Base-by-base conservation (phyloP, 768 basidiomycete species). In the Termitomyces sp. region DNA sequence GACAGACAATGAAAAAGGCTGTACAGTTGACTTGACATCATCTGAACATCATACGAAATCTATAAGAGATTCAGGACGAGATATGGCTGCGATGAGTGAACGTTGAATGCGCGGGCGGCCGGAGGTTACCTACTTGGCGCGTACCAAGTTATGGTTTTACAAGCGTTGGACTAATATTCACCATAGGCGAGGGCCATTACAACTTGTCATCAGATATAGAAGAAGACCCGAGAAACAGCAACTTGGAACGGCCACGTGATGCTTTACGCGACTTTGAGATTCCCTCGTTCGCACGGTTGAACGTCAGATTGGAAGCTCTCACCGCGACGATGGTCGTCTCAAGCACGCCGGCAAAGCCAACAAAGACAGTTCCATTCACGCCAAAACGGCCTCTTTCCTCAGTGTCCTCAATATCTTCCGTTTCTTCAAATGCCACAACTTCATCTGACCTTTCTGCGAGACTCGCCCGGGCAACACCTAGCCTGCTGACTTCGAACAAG, bases 331-430 rank as follows among this genome's bases (percentile, higher is more conserved):
- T 61, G 62, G 52, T 35, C n/a, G 64, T 70, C 41, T 64, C 66
- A 44, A 70, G 53, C 54, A 68, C 66, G 12, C 66, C 72, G 28
- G 68, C 68, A 12, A 80, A 69, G 58, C 65, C 74, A 38, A 64
- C 67, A 32, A 73, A 77, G 12, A 66, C 72, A 3, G 62, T 70
- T 14, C 78, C 77, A 2, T 84, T 83, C 58, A 84, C 83, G 1
- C 83, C 83, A 17, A 82, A 77, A 60, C 74, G 81, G 19, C 75
- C 79, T 1, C 65, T 76, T 42, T 80, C 76, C 30, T 53, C 63
- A 30, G 56, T 59, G 6, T 59, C 62, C 0, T 61, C 64, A 17
- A 54, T 51, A 11, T 56, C 60, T 41, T 65, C 67, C 30, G 55
- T 63, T 8, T 62, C 71, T n/a, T 67, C 70, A 21, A 66, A 68